A percentile compares a stretch with the other conserved stretches of the same genome.
These are phyloP conservation scores for Kuraishia molischiana DNA, from an alignment of 805 yeast species.

Conservation along the genomic window DNA sequence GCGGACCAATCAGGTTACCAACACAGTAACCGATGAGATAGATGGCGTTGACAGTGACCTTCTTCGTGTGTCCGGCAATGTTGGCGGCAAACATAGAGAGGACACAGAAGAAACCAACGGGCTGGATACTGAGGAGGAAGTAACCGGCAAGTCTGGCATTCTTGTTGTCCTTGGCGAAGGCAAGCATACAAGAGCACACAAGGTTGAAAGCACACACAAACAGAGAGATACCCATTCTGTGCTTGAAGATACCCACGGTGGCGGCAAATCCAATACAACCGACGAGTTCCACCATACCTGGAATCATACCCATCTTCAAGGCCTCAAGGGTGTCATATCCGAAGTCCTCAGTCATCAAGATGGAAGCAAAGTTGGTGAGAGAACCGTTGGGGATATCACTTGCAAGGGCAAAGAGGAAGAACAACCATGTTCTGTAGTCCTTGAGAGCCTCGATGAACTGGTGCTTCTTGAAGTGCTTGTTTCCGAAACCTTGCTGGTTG, in stretches of 20 bases:
- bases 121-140: conserved; percentile 15
- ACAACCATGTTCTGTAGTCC: conserved; percentile 41
- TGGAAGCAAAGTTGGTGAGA: conserved; percentile 34
- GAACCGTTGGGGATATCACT: conserved; percentile 50
- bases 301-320: conserved; percentile 26
- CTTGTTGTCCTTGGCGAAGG: conserved; percentile 15
- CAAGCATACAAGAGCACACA: conserved; percentile 15
- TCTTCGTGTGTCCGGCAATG: conserved; percentile 62
- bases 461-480: conserved; percentile 38
- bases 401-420: conserved; percentile 30
- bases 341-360: conserved; percentile 30
- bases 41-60: conserved; percentile 43
- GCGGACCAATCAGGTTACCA: conserved; percentile 64
- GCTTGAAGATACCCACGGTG: conserved; percentile 14
- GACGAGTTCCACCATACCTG: conserved; percentile 25
- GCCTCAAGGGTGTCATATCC: conserved; percentile 14
- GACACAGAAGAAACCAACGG: conserved; percentile 17
- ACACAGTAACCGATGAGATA: conserved; percentile 53
- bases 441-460: conserved; percentile 42
- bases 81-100: conserved; percentile 21
- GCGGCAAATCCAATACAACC: conserved; percentile 19
- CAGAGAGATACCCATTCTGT: conserved; percentile 22
- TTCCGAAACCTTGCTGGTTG: conserved; percentile 52
- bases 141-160: conserved; percentile 22
- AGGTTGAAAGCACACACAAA: conserved; percentile 12